Base-by-base conservation (phyloP, 2,329 filamentous ascomycete genomes). In the Immersiporthe knoxdaviesiana region DNA sequence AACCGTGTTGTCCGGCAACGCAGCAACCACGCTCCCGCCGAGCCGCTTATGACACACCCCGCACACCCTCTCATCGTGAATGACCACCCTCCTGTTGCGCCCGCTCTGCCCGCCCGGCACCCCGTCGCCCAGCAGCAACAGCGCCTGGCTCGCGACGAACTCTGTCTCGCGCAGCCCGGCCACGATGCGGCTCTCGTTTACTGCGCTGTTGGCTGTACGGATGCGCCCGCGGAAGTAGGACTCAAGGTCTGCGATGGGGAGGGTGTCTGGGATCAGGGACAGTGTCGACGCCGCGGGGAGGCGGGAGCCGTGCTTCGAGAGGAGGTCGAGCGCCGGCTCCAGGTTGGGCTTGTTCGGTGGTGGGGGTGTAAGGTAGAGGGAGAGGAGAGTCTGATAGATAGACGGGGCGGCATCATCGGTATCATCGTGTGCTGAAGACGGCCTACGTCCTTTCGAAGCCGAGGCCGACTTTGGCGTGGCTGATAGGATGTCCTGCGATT, bases 211-310 rank as follows among this genome's bases (percentile, higher is more conserved):
- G 65, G 93, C 93, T 14, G 91, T 90, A 27, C 96, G 90, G 75
- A 98, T 97, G 30, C 95, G 90, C 14, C 94, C 94, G 50, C 90
- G 89, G 84, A 99, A 98, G 80, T 99, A 99, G 18, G 91, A 91
- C 75, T 94, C 92, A 0, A 99, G 87, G 68, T 96, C 88, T 50
- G 86, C 84, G 10, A 98, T 88, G 0, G 93, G 91, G 10, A 98
- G 87, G 3, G 88, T 84, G 70, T 93, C 87, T 0, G 96, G 96
- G 59, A 99, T 94, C 30, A 99, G 85, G 27, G 91, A 89, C 10
- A 99, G 84, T 0, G 95, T 97, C 44, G 92, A 95, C 5, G 90
- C 88, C 0, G 96, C 94, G 0, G 97, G 95, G 7, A 99, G 87
- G 14, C 96, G 91, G 14, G 95, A 93, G 62, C 96, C 96, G 77